phyloP scores from a whole-genome alignment of 23 red algal species.

The Cyanidioschyzon merolae region DNA sequence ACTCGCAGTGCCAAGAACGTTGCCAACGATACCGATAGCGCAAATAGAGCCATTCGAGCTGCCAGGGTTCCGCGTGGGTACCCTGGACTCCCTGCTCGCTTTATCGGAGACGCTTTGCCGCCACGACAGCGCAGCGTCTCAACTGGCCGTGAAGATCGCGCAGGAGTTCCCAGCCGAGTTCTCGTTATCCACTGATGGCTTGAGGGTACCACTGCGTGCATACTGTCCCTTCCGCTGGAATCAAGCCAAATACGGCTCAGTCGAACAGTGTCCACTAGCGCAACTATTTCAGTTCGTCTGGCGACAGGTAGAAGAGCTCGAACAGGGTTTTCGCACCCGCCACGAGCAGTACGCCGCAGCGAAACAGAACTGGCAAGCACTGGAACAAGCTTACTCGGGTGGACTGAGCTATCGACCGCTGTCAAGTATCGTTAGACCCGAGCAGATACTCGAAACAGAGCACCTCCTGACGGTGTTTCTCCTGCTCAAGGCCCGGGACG shows the following conservation, averaged over 20 bases:
- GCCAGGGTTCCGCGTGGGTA: constrained; percentile 80
- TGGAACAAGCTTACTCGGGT: constrained; percentile 47
- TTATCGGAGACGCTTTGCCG: constrained; percentile 48
- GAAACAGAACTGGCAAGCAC: constrained; percentile 40
- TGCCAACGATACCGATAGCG: not conserved
- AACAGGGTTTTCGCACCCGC: not conserved
- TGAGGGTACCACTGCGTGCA: not conserved
- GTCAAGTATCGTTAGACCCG: constrained; percentile 36
- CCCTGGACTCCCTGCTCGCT: constrained; percentile 79
- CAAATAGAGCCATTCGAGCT: constrained; percentile 16
- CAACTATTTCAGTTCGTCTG: not conserved
- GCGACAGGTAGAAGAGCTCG: not conserved
- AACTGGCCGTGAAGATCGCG: not conserved
- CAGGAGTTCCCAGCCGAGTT: not conserved
- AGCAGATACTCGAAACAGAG: constrained; percentile 57
- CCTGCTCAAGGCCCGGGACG: constrained; percentile 47
- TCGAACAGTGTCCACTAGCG: not conserved
- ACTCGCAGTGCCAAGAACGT: not conserved
- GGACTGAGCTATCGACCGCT: constrained; percentile 58
- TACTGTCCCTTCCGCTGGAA: not conserved
- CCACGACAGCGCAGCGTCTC: constrained; percentile 43
- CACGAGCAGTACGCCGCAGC: constrained; percentile 36
- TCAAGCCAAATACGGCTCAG: constrained; percentile 4
- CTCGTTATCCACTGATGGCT: not conserved
- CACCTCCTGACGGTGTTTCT: constrained; percentile 74